Base-by-base conservation (phyloP, 257 asterid genomes). In the Anisodus tanguticus region DNA sequence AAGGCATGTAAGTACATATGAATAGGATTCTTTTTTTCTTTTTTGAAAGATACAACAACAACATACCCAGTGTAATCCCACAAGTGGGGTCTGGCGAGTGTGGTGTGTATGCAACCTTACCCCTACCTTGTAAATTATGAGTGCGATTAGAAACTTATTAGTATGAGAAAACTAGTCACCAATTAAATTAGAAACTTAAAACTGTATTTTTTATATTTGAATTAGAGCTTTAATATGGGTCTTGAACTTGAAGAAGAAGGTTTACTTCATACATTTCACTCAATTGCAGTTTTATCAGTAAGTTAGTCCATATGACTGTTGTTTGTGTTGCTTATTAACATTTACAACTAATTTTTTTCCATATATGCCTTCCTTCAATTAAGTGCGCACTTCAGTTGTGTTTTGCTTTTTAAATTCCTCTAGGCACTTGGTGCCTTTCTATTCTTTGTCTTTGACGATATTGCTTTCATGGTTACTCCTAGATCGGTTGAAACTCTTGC, bases 361-460 rank as follows among this genome's bases (percentile, higher is more conserved):
- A 45, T 45, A 45, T 19, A 6, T 4, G 15, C 39, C 59, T 45
- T 45, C n/a, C 59, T 72, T 72, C 80, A 47, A 68, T 45, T n/a
- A 9, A 10, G n/a, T 10, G 8, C 58, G 15, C 15, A 47, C 59
- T 72, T 72, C 59, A 45, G 59, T 72, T 71, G 41, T 72, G 59
- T 19, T 72, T 72, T 72, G 41, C 80, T n/a, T n/a, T n/a, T 72
- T 10, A 72, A 72, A 53, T 72, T 53, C 80, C 59, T 72, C 39
- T 45, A 45, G 80, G 59, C 59, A 72, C 54, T 45, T 72, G 59
- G n/a, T 49, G 17, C 41, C 41, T 45, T 45, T 12, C 39, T 72
- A 4, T 72, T 72, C 51, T 68, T 45, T 45, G 39, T 72, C 16
- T 45, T 72, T 72, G 59, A 51, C 41, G 5, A 72, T 6, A 22